A percentile compares a stretch with the other conserved stretches of the same genome.
Evolutionary conservation across 345 rosid genomes (phyloP).

Genomic region (Arabis alpina): DNA sequence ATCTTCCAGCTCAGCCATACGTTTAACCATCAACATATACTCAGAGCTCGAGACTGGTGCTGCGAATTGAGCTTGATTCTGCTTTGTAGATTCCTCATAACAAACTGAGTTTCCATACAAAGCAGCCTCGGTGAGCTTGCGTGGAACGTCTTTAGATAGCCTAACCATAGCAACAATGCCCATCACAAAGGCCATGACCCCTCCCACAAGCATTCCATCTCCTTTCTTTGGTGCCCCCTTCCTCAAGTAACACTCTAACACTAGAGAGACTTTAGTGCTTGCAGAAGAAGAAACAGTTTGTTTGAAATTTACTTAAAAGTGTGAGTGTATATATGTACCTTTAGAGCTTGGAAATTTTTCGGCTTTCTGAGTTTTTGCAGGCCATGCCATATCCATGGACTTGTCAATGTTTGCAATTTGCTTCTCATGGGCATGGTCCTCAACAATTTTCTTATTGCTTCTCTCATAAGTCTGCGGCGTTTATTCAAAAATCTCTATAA

Average conservation of each 20-base stretch:
- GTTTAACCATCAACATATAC: slow-evolving; percentile 66
- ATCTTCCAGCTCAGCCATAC: slow-evolving; percentile 84
- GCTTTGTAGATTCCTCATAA: slow-evolving; percentile 42
- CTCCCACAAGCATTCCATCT: slow-evolving; percentile 49
- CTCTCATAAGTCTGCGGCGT: slow-evolving; percentile 30
- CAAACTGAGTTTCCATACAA: slow-evolving; percentile 54
- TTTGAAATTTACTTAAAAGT: not conserved
- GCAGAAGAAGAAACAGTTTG: slow-evolving; percentile 3
- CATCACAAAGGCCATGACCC: slow-evolving; percentile 67
- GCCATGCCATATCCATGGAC: slow-evolving; percentile 43
- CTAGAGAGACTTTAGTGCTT: slow-evolving; percentile 20
- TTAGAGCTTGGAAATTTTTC: slow-evolving; percentile 26
- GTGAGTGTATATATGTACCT: slow-evolving; percentile 28
- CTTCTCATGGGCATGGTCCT: slow-evolving; percentile 40
- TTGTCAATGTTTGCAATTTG: slow-evolving; percentile 58
- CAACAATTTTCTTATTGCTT: slow-evolving; percentile 33
- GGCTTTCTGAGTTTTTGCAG: slow-evolving; percentile 21
- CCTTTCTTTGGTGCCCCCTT: slow-evolving; percentile 41
- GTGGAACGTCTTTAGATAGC: slow-evolving; percentile 65
- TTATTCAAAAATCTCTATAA: slow-evolving; percentile 12
- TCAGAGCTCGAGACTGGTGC: slow-evolving; percentile 58
- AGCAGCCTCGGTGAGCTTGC: slow-evolving; percentile 63
- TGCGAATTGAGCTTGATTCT: slow-evolving; percentile 42
- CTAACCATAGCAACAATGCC: slow-evolving; percentile 73
- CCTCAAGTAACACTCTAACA: slow-evolving; percentile 38